Conservation (phyloP, 2,329 filamentous ascomycete genomes). For the Bretziella fagacearum region DNA sequence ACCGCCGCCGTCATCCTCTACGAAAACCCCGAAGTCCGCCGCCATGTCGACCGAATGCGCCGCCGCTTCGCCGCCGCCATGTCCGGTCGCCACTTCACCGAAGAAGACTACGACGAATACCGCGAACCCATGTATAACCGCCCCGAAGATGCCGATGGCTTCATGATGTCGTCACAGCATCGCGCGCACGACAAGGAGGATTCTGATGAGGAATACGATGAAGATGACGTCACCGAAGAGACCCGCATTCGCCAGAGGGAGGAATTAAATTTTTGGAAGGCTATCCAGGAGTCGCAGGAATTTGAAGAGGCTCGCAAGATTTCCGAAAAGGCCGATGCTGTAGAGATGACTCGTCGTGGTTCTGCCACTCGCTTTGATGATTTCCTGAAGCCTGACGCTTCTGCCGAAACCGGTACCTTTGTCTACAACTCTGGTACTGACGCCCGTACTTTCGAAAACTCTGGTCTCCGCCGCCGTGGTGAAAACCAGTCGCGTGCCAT, state of each 20-base stretch:
- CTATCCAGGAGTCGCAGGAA: slow-evolving; percentile 33
- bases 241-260: slow-evolving; percentile 43
- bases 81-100: slow-evolving; percentile 26
- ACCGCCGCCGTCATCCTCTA: slow-evolving; percentile 44
- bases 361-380: slow-evolving; percentile 40
- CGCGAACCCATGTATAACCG: slow-evolving; percentile 44
- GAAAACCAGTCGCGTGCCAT: slow-evolving; percentile 20
- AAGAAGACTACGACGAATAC: slow-evolving; percentile 26
- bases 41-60: slow-evolving; percentile 43
- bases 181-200: slow-evolving; percentile 25
- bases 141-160: slow-evolving; percentile 49
- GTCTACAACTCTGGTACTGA: slow-evolving; percentile 42
- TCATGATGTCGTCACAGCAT: slow-evolving; percentile 34
- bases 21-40: slow-evolving; percentile 46
- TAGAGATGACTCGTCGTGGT: slow-evolving; percentile 12
- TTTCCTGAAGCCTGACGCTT: slow-evolving; percentile 34
- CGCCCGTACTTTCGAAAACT: slow-evolving; percentile 24
- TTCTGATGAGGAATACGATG: slow-evolving; percentile 7
- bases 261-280: slow-evolving; percentile 50
- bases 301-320: slow-evolving; percentile 19
- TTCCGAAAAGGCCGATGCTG: slow-evolving; percentile 14
- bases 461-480: slow-evolving; percentile 29
- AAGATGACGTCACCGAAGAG: slow-evolving; percentile 45
- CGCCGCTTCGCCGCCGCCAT: slow-evolving; percentile 43
- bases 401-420: slow-evolving; percentile 34